These are phyloP conservation scores for Exophiala phaeomuriformis DNA, from an alignment of 2,329 filamentous ascomycete species.

Conservation along the genomic window DNA sequence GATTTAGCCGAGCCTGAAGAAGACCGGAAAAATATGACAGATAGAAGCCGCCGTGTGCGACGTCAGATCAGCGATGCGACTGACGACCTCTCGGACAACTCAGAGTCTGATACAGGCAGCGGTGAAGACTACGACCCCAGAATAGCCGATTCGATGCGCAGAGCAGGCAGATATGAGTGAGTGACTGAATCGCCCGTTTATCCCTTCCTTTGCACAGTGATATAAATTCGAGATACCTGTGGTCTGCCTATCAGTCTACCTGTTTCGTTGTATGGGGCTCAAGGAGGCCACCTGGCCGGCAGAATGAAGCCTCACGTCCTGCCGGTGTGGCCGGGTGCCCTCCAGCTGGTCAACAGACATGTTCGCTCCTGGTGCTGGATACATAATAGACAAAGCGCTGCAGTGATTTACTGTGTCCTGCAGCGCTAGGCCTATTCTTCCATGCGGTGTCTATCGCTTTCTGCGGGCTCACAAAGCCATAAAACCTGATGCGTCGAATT, in stretches of 20 bases:
- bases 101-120: conserved; percentile 22
- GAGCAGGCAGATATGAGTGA: conserved; percentile 27
- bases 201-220: not conserved
- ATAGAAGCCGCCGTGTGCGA: conserved; percentile 26
- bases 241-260: too few species aligned
- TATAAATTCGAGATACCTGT: not conserved
- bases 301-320: too few species aligned
- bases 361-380: too few species aligned
- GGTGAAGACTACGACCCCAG: conserved; percentile 25
- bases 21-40: conserved; percentile 16
- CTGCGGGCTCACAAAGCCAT: too few species aligned
- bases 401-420: too few species aligned
- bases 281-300: too few species aligned
- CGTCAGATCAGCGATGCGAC: conserved; percentile 27
- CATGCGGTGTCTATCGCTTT: too few species aligned
- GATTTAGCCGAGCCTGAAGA: conserved; percentile 16
- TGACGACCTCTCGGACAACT: conserved; percentile 20
- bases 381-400: too few species aligned
- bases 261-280: not conserved
- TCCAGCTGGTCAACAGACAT: too few species aligned
- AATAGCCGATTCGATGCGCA: conserved; percentile 22
- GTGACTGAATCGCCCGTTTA: not conserved
- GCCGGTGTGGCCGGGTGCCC: too few species aligned
- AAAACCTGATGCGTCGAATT: too few species aligned
- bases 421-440: too few species aligned